phyloP scores from a whole-genome alignment of 2,329 filamentous ascomycete species.

The Stachybotrys echinatus region DNA sequence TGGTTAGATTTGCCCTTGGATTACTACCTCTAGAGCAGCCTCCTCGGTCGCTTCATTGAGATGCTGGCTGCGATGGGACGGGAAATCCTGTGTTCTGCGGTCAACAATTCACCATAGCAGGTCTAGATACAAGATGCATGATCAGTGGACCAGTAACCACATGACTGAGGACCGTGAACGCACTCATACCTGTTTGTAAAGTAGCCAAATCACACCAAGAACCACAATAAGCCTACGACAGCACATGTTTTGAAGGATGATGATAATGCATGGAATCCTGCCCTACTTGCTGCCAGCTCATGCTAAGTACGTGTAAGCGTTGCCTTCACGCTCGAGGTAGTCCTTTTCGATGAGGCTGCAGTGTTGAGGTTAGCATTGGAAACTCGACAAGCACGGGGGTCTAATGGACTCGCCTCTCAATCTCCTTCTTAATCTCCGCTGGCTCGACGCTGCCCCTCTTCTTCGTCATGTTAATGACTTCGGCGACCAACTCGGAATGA shows the following conservation, averaged over 20 bases:
- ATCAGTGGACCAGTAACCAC: too few species aligned
- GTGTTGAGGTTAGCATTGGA: constrained; percentile 7
- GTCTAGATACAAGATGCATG: too few species aligned
- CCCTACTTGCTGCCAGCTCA: constrained; percentile 23
- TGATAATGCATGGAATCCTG: neutral
- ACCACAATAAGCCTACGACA: neutral
- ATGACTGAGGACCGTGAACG: too few species aligned
- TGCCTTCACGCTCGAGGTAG: constrained; percentile 77
- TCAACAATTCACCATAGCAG: too few species aligned
- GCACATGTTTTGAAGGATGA: neutral
- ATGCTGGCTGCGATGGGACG: too few species aligned
- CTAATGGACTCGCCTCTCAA: constrained; percentile 68
- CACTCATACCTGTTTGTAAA: too few species aligned
- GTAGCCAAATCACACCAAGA: too few species aligned
- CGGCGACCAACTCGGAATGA: constrained; percentile 81
- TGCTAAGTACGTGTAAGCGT: constrained; percentile 66
- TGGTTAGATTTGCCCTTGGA: constrained; percentile 1
- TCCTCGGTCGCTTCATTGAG: too few species aligned
- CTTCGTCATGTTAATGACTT: constrained; percentile 88
- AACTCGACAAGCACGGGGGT: constrained; percentile 1
- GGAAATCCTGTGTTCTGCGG: too few species aligned
- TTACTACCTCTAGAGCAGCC: constrained; percentile 1
- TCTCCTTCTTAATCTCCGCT: constrained; percentile 90
- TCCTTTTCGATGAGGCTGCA: constrained; percentile 86
- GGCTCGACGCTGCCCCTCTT: constrained; percentile 81